Evolutionary conservation across 2,329 filamentous ascomycete genomes (phyloP), one percentile per base, ranked within the genome.

Genomic region (Triangularia setosa): DNA sequence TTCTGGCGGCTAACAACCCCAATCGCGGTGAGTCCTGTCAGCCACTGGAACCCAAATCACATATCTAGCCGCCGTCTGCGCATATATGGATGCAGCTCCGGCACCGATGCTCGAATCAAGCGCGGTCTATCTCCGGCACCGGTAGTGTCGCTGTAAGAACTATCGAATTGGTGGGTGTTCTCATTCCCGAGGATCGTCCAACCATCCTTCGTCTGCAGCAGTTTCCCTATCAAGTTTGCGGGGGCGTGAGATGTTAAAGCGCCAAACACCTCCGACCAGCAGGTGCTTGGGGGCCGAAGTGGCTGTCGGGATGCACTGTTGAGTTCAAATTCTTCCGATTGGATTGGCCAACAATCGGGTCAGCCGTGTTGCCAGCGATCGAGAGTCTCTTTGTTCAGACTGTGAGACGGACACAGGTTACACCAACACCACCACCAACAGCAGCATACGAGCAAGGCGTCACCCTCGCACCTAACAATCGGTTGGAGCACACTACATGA

Each of bases 1-100:
- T 48, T 59, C 18, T 44, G 55, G 61, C 61, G 61, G 35, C 61
- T 63, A 62, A 35, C 21, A 18, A 54, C 9, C 61, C 61, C 61
- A 63, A 63, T 63, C 24, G 27, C 18, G 14, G 23, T 3, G 7
- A 23, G 1, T 23, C 1, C 40, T 48, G 58, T 33, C 35, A 24
- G 58, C 58, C 40, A 18, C 27, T 16, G 9, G 23, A 59, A 25
- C 33, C 57, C 11, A 40, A 59, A 48, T 59, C 58, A 60, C 58
- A 24, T 25, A 18, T 53, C 23, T 53, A 60, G 58, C 58, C 58
- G 58, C 58, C 58, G 58, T 28, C 58, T 3, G 40, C 58, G 58
- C 58, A 60, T 53, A 60, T 53, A 60, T 53, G 52, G 12, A 27
- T 52, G 58, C 40, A 55, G 52, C 21, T 21, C 23, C 24, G 24